phyloP scores from a whole-genome alignment of 257 asterid species.

The Datura wrightii region DNA sequence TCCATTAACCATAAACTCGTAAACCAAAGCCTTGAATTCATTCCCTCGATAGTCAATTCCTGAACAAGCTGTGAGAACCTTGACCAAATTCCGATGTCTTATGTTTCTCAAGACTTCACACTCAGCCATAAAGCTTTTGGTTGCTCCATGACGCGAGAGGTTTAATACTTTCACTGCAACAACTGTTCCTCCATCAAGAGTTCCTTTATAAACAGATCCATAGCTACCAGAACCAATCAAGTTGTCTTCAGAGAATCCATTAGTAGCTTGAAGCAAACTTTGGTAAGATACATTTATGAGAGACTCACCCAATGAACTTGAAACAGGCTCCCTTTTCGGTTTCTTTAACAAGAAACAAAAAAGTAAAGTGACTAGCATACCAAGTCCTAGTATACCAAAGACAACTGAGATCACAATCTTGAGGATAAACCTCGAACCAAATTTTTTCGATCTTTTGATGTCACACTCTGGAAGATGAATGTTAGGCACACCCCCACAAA shows the following conservation, averaged over 20 bases:
- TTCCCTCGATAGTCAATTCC: slow-evolving; percentile 36
- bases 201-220: slow-evolving; percentile 42
- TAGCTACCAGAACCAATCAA: slow-evolving; percentile 40
- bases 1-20: slow-evolving; percentile 38
- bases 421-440: slow-evolving; percentile 24
- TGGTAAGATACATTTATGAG: slow-evolving; percentile 35
- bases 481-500: slow-evolving; percentile 28
- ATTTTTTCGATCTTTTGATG: slow-evolving; percentile 1
- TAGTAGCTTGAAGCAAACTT: slow-evolving; percentile 38
- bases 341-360: background rate
- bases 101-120: slow-evolving; percentile 42
- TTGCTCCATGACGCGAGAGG: slow-evolving; percentile 36
- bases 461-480: background rate
- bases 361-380: slow-evolving; percentile 8
- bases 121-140: slow-evolving; percentile 42
- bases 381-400: slow-evolving; percentile 31
- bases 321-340: background rate
- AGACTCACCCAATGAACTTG: background rate
- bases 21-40: slow-evolving; percentile 42
- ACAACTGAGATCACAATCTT: slow-evolving; percentile 26
- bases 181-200: slow-evolving; percentile 16
- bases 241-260: slow-evolving; percentile 38
- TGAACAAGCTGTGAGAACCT: slow-evolving; percentile 41
- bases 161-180: slow-evolving; percentile 38
- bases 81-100: slow-evolving; percentile 40